Evolutionary conservation across 2,329 filamentous ascomycete species (phyloP).

Genomic region (Diaporthe vexans): DNA sequence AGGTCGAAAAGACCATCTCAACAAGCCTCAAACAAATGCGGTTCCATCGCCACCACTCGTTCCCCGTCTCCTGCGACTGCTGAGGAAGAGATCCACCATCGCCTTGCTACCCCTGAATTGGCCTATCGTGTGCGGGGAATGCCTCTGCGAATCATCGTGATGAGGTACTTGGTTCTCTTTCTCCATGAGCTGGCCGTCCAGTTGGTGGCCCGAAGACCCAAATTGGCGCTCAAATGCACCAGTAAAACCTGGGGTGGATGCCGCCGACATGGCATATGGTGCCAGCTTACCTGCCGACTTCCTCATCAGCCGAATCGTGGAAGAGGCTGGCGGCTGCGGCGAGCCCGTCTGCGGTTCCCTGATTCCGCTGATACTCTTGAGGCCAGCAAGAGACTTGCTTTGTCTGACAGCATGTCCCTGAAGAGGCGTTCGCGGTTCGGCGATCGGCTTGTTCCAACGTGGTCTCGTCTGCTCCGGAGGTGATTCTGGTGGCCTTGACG

Average conservation of each 20-base stretch:
- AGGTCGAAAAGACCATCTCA: neutral
- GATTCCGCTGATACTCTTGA: slow-evolving; percentile 20
- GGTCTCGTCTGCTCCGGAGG: neutral
- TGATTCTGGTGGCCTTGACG: slow-evolving; percentile 1
- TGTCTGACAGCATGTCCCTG: slow-evolving; percentile 22
- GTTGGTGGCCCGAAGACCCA: slow-evolving; percentile 20
- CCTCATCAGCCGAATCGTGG: slow-evolving; percentile 39
- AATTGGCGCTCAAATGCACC: slow-evolving; percentile 38
- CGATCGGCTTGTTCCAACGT: neutral
- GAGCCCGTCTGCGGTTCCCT: slow-evolving; percentile 35
- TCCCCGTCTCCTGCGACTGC: slow-evolving; percentile 29
- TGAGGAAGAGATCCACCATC: slow-evolving; percentile 42
- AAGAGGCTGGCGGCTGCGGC: slow-evolving; percentile 22
- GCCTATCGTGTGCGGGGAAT: neutral
- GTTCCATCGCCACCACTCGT: slow-evolving; percentile 27
- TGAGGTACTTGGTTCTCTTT: slow-evolving; percentile 36
- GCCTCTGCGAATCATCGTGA: neutral
- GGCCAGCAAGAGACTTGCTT: slow-evolving; percentile 25
- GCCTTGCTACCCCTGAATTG: slow-evolving; percentile 28
- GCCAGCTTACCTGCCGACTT: slow-evolving; percentile 29
- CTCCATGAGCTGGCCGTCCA: slow-evolving; percentile 9
- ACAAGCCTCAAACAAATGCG: slow-evolving; percentile 34
- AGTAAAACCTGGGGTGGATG: slow-evolving; percentile 35
- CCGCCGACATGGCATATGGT: slow-evolving; percentile 14
- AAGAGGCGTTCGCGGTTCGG: slow-evolving; percentile 24